Evolutionary conservation across 306 rosid species (phyloP), one percentile per base, ranked within the genome.

Genomic region (Quercus mongolica): DNA sequence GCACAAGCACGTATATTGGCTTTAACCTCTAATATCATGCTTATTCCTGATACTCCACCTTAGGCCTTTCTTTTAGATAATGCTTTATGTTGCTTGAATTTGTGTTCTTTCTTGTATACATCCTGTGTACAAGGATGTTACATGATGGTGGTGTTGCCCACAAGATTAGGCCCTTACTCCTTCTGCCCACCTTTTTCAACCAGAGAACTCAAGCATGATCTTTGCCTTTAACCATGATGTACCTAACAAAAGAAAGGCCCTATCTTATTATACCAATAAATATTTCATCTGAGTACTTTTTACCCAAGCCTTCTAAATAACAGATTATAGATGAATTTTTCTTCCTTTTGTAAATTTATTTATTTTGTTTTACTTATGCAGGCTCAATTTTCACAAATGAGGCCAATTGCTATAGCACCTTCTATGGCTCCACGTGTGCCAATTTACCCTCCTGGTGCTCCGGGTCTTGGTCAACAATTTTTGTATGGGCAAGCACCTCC

Each of bases 331-430:
- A 62, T 62, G 38, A 14, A 31, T 35, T 52, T 56, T 28, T 5
- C 13, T 6, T 17, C 25, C 9, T 51, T 0, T 5, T 33, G 12
- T 21, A 20, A 70, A 20, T 20, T 28, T 9, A 28, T 56, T 56
- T 0, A 0, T 65, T 18, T 28, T 56, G 2, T 38, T 55, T 20
- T 23, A 23, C 55, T 64, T 54, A 20, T 63, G 35, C 82, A 91
- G 96, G 96, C 92, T 7, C 96, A 91, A 17, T 91, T 91, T 85
- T 83, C 93, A 20, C 93, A 87, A 59, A 90, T 92, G 97, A 82
- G 95, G 87, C 95, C 97, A 23, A 87, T 89, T 83, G 82, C 89
- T 3, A 79, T 91, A 58, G 14, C 91, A 4, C 90, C 90, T 75
- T 71, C 93, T 26, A 93, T 92, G 49, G 92, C 89, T 11, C 93